A percentile compares a stretch with the other conserved stretches of the same genome.
Evolutionary conservation across 768 basidiomycete genomes (phyloP).

Genomic region (Phylloporus sp.): DNA sequence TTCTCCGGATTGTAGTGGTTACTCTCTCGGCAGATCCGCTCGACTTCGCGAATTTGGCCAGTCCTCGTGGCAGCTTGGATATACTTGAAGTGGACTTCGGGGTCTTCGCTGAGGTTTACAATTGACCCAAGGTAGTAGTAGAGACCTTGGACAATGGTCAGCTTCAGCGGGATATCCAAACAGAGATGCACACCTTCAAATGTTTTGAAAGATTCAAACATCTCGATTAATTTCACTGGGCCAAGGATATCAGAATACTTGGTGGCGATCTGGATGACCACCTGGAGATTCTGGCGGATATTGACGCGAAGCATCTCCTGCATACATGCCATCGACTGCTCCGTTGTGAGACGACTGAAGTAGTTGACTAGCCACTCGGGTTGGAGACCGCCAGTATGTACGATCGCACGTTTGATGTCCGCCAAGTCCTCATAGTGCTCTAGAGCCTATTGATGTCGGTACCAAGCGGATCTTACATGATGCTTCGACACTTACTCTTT

Average conservation of each 20-base stretch:
- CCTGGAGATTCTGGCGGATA: constrained; percentile 95
- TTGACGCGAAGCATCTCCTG: constrained; percentile 97
- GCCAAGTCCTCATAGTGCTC: constrained; percentile 97
- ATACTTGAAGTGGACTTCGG: constrained; percentile 99
- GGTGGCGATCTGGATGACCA: constrained; percentile 95
- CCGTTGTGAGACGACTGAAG: constrained; percentile 94
- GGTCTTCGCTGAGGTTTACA: constrained; percentile 93
- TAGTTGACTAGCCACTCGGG: constrained; percentile 97
- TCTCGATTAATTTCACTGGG: constrained; percentile 94
- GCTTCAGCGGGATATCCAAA: neutral
- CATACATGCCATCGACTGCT: constrained; percentile 94
- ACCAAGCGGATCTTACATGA: neutral
- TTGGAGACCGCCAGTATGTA: constrained; percentile 82
- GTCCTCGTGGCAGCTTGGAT: constrained; percentile 98
- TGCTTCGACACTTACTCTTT: constrained; percentile 57
- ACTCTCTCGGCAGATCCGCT: constrained; percentile 96
- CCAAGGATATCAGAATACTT: constrained; percentile 99
- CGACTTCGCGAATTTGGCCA: constrained; percentile 97
- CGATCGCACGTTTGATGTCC: constrained; percentile 98
- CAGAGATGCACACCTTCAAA: constrained; percentile 68
- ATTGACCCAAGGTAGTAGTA: constrained; percentile 99
- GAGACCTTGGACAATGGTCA: constrained; percentile 48
- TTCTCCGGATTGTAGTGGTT: constrained; percentile 99
- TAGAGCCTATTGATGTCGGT: constrained; percentile 63
- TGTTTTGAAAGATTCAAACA: constrained; percentile 97